Evolutionary conservation across 352 stramenopile genomes (phyloP), one percentile per base, ranked within the genome.

Genomic region (Peronospora farinosa): DNA sequence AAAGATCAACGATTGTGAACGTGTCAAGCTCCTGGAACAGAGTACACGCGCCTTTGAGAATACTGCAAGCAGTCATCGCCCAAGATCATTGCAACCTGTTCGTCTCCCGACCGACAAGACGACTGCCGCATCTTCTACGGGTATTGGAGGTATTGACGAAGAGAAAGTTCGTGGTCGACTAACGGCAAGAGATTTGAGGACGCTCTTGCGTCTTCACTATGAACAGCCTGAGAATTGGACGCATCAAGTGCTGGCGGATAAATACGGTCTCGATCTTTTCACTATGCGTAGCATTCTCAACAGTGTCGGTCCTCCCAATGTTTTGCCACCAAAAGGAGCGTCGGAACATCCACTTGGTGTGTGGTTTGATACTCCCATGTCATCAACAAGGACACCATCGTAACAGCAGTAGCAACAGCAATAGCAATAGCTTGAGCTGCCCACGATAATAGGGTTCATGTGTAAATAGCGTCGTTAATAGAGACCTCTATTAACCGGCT

Each of bases 21-120:
- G 60, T n/a, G 67, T 85, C 37, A 64, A 70, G 17, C 80, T 67
- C 35, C 55, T 83, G 0, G 51, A 84, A 57, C 57, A 86, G 50
- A 76, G 63, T 46, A 70, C 46, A 19, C 54, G 65, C 31, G 73
- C 64, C 40, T 88, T 86, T 40, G 47, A 69, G 16, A 59, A 72
- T 32, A 88, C 78, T 7, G 78, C 78, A 38, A 85, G 78, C 46
- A 79, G 74, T 57, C 74, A 88, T 45, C 78, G 78, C 2, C 51
- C 42, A 23, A 58, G 63, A 8, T 83, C 78, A 5, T 48, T 50
- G 15, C 56, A 66, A 31, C 73, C 71, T 1, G 48, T 78, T 8
- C 38, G 62, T 12, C 63, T 86, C 33, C 78, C 78, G 0, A 71
- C 40, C 5, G 73, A 88, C 49, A 77, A 74, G 43, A 88, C 76